These are phyloP conservation scores for Lactarius hatsudake DNA, from an alignment of 768 basidiomycete species.

Conservation along the genomic window DNA sequence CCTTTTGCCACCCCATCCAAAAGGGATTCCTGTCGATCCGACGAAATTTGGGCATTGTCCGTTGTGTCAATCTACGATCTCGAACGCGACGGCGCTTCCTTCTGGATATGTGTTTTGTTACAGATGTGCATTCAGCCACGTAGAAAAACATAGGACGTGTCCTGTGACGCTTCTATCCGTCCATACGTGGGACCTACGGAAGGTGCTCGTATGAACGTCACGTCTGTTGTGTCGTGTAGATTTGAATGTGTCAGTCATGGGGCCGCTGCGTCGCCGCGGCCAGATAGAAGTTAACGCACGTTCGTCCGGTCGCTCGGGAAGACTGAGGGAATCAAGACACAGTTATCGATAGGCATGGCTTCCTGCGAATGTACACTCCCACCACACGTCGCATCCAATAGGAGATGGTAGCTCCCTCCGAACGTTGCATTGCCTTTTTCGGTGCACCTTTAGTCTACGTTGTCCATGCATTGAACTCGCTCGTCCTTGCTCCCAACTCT, in stretches of 20 bases:
- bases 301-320: slow-evolving; percentile 37
- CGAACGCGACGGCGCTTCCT: slow-evolving; percentile 86
- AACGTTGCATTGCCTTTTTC: slow-evolving; percentile 11
- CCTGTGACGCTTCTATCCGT: slow-evolving; percentile 82
- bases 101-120: slow-evolving; percentile 97
- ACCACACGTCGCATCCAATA: slow-evolving; percentile 9
- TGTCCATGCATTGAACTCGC: slow-evolving; percentile 3
- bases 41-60: slow-evolving; percentile 80
- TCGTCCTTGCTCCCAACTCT: slow-evolving; percentile 3
- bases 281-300: slow-evolving; percentile 40
- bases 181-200: slow-evolving; percentile 78
- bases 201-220: slow-evolving; percentile 62
- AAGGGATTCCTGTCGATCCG: slow-evolving; percentile 61
- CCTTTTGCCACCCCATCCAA: slow-evolving; percentile 71
- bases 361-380: slow-evolving; percentile 12
- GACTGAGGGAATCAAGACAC: not conserved
- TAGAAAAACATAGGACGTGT: slow-evolving; percentile 74
- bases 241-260: slow-evolving; percentile 17
- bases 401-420: slow-evolving; percentile 1
- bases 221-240: slow-evolving; percentile 9
- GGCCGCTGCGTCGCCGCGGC: slow-evolving; percentile 15
- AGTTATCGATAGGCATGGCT: slow-evolving; percentile 23
- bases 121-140: slow-evolving; percentile 81
- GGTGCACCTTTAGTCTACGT: not conserved
- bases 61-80: slow-evolving; percentile 66